Base-by-base conservation (phyloP, 208 protist species). In the Crithidia expoeki region DNA sequence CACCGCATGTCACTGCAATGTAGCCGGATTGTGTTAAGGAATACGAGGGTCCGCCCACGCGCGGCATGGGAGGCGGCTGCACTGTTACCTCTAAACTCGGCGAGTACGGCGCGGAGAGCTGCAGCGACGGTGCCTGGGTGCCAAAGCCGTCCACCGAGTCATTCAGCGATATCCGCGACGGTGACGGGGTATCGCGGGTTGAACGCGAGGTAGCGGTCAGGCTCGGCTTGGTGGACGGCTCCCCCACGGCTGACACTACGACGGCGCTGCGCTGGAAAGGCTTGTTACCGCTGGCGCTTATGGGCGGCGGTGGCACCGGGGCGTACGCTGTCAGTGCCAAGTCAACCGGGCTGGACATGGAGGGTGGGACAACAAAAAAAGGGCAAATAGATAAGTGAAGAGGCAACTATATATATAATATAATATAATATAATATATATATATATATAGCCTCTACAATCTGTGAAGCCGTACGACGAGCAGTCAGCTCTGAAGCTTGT, bases 111-210 rank as follows among this genome's bases (percentile, higher is more conserved):
- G 61, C 61, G 19, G 61, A 67, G 4, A 65, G 46, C 16, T 66
- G 60, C 32, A 56, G 42, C 32, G 47, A 50, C 46, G 14, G 47
- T n/a, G 23, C 21, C 12, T 40, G 59, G 0, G 44, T 55, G 44
- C 9, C 44, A n/a, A 55, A 32, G 19, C 44, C 40, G 36, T 65
- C 61, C 2, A 16, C 21, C 23, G 61, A 55, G 9, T 28, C 61
- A 16, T 25, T 67, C n/a, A 67, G 33, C 61, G 61, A 67, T 1
- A 47, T 1, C 61, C 61, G 47, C 47, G 61, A 67, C 47, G 61
- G 47, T 11, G 61, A 67, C 14, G 61, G 47, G 1, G 49, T 23
- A 14, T 44, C 42, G 17, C 46, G 61, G 4, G 61, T 40, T 30
- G 32, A 38, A n/a, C 33, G 47, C 19, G 61, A n/a, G 25, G 61